Base-by-base conservation (phyloP, 768 basidiomycete genomes). In the Pisolithus orientalis region DNA sequence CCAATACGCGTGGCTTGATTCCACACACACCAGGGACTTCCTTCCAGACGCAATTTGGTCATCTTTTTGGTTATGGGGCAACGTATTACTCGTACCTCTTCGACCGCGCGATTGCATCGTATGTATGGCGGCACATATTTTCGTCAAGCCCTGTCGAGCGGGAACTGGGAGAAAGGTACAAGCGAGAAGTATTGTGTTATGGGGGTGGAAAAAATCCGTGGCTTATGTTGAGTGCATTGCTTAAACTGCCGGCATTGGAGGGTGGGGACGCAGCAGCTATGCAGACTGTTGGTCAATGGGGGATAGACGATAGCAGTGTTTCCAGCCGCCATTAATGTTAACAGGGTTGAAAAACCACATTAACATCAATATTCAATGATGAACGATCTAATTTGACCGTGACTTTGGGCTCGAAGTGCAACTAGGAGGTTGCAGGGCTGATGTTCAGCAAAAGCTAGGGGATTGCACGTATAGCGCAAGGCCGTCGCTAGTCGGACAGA, bases 41-140 rank as follows among this genome's bases (percentile, higher is more conserved):
- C 0, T 94, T 93, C 76, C 96, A 98, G 62, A 93, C 93, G 0
- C 92, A 94, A 60, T 99, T 99, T 58, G 89, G 90, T 0, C 96
- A 99, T 65, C 72, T 99, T 5, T 94, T 87, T 62, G 93, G 94
- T 2, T 99, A 99, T 60, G 94, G 95, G 5, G 94, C 95, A 13
- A 96, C 93, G 0, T 99, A 99, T 65, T 99, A 99, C 62, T 94
- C 93, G 3, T 99, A 99, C 64, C 77, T 97, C 11, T 94, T 99
- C 58, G 96, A 98, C 59, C 83, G 94, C 5, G 93, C 93, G 4
- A 96, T 99, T 53, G 95, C 96, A 0, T 89, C 89, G 6, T 80
- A 87, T n/a, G 85, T 97, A 0, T 99, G 91, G 88, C 67, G 73
- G 9, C 78, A 81, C 9, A 72, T 95, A 0, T 98, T 98, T 61